These are phyloP conservation scores for Heliocybe sulcata DNA, from an alignment of 1,284 basidiomycete genomes.

Conservation along the genomic window DNA sequence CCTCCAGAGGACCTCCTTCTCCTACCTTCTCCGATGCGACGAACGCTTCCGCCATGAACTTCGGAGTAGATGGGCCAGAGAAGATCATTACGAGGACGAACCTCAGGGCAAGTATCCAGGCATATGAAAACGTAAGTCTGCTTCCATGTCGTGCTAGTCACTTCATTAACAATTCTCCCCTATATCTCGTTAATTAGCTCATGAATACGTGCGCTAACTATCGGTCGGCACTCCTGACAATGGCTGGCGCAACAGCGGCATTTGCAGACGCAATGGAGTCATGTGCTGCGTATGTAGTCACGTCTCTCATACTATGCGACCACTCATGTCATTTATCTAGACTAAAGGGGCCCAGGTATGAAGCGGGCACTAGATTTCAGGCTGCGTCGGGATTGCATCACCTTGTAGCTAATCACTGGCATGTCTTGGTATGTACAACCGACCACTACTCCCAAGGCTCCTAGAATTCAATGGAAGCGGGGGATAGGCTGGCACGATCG, in stretches of 20 bases:
- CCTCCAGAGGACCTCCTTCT: slow-evolving; percentile 60
- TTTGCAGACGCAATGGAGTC: slow-evolving; percentile 84
- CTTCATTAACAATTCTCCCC: too few relatives aligned
- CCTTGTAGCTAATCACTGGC: slow-evolving; percentile 89
- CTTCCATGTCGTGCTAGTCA: background rate
- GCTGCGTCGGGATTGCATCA: slow-evolving; percentile 89
- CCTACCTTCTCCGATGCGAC: slow-evolving; percentile 81
- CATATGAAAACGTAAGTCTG: slow-evolving; percentile 69
- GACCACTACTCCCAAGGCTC: background rate
- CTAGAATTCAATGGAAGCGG: slow-evolving; percentile 1
- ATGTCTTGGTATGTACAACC: slow-evolving; percentile 60
- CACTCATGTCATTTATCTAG: slow-evolving; percentile 26
- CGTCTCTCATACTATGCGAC: background rate
- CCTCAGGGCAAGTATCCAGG: slow-evolving; percentile 69
- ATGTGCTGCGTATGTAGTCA: slow-evolving; percentile 65
- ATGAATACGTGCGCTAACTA: slow-evolving; percentile 78
- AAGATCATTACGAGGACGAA: slow-evolving; percentile 81
- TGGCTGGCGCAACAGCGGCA: slow-evolving; percentile 81
- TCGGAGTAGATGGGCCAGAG: slow-evolving; percentile 61
- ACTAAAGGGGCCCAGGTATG: slow-evolving; percentile 74
- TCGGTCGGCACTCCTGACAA: slow-evolving; percentile 74
- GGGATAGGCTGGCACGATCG: slow-evolving; percentile 72
- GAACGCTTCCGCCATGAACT: slow-evolving; percentile 66
- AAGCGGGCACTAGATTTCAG: slow-evolving; percentile 70
- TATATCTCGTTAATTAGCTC: slow-evolving; percentile 38